These are phyloP conservation scores for Xanthoconium purpureum DNA, from an alignment of 768 basidiomycete genomes.

Conservation along the genomic window DNA sequence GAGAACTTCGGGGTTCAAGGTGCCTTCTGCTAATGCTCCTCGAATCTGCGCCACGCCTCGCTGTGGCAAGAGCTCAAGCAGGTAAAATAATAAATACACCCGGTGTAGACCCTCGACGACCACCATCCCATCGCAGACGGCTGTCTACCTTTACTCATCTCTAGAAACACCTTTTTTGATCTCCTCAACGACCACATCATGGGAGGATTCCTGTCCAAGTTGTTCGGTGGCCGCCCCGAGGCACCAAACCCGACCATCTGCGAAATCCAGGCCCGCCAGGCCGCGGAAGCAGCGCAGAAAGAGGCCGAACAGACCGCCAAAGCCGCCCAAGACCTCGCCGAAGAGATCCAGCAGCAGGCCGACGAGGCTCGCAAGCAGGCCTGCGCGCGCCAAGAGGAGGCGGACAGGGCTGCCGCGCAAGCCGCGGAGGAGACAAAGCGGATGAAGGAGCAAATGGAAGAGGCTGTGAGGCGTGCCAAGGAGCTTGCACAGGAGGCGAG, in stretches of 20 bases:
- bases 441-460: conserved; percentile 16
- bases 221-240: conserved; percentile 8
- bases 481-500: conserved; percentile 10
- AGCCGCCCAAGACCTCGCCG: neutral
- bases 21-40: too few species aligned
- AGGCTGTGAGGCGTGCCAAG: conserved; percentile 2
- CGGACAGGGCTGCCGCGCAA: neutral
- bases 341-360: conserved; percentile 1
- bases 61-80: neutral
- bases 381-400: conserved; percentile 6
- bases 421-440: conserved; percentile 4
- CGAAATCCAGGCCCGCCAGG: neutral
- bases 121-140: neutral
- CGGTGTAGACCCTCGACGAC: neutral
- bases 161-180: neutral
- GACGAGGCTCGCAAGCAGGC: conserved; percentile 13
- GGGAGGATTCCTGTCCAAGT: conserved; percentile 6
- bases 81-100: neutral
- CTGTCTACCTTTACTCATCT: neutral
- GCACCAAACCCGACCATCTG: neutral
- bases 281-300: neutral
- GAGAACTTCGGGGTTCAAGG: too few species aligned
- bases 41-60: neutral
- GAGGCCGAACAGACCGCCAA: neutral
- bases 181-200: neutral